Evolutionary conservation across 106 monocot genomes (phyloP), one percentile per base, ranked within the genome.

Genomic region (Alisma plantagoaquatica): DNA sequence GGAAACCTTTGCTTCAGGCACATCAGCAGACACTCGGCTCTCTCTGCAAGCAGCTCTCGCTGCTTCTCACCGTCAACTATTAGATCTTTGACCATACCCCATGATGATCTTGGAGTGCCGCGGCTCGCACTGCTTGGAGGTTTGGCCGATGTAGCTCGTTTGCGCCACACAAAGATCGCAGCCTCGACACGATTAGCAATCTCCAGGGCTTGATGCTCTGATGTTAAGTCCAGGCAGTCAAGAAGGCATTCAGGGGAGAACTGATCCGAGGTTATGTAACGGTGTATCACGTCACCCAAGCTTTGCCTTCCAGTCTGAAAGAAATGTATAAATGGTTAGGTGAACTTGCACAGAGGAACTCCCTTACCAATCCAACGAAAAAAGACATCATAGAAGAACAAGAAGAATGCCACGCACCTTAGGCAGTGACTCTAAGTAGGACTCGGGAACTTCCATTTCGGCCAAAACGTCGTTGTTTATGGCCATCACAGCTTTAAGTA

Each of bases 1-100:
- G 93, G 93, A 50, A 87, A 94, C 57, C 80, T 70, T 50, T 94
- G 93, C 67, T 94, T 94, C 72, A 94, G 57, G 61, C 80, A 94
- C 15, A 87, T 52, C 43, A 94, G 47, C 57, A 94, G 72, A 22
- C 69, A 60, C 66, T 94, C 87, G 14, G 87, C 87, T 68, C 93
- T 65, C 20, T 83, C 86, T 26, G 87, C 87, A 43, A 94, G 75
- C 69, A 83, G 41, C 53, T 87, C 93, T 31, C 76, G 71, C 33
- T n/a, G n/a, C n/a, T 77, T 82, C 15, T 93, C 86, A n/a, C 60
- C 32, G 51, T 79, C 90, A 8, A 43, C 67, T 6, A 74, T 68
- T 10, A 83, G 66, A 41, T 90, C 90, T 47, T 69, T 90, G 27
- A 90, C 80, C 64, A 83, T 73, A 3, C 68, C 76, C 90, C 90